Evolutionary conservation across 148 eudicot genomes (phyloP), one percentile per base, ranked within the genome.

Genomic region (Spergularia marina): DNA sequence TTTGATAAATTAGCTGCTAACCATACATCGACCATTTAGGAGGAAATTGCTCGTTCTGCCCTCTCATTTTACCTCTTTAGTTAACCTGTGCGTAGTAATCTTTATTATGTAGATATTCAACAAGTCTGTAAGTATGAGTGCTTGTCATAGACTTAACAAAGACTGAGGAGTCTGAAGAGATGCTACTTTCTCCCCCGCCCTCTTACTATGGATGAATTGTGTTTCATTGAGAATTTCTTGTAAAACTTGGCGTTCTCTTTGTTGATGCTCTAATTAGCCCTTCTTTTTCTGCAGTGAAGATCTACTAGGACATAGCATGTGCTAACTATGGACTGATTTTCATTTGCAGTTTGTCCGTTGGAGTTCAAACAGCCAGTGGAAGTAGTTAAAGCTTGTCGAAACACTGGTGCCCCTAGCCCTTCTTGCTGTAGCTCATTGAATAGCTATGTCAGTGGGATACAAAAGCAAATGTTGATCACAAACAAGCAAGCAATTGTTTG

Each of bases 401-500:
- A 91, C 81, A 85, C 80, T 53, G 97, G 89, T 79, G 90, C 97
- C 60, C 94, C 97, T 30, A 91, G 91, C 77, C 90, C 91, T 68
- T 86, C 93, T 34, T 95, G 99, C 76, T 95, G 99, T 77, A 91
- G 90, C 86, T 91, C 95, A 74, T 78, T 94, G 83, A 91, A 82
- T 76, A 75, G 78, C 30, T 95, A 95, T 72, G 88, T 95, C 66
- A 74, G 83, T n/a, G 92, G 90, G 54, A 70, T 95, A 67, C 96
- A 92, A 72, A 92, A 77, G 84, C 94, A 92, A 75, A 92, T 89
- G 96, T 56, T 95, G 72, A 89, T 95, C 73, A 95, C 99, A 23
- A 95, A 95, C 83, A 84, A 81, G 68, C 99, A 95, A 82, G 97
- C 99, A n/a, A 92, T 95, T 61, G 76, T 92, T 51, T 95, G 99